Evolutionary conservation across 495 filamentous ascomycete species (phyloP).

Genomic region (Parathielavia hyrcaniae): DNA sequence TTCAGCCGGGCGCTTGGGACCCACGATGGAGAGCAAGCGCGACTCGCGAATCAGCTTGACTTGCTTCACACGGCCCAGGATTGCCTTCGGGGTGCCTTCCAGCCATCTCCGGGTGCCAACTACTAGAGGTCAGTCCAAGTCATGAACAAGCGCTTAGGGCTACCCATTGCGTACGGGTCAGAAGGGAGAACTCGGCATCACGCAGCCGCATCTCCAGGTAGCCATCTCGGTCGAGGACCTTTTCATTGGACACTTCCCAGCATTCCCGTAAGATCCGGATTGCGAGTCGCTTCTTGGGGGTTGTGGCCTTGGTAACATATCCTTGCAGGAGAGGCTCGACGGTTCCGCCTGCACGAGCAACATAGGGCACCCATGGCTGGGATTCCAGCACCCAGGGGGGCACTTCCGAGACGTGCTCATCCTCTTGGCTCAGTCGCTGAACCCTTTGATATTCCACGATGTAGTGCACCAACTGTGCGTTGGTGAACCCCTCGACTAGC

Average conservation of each 20-base stretch:
- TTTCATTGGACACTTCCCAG: constrained; percentile 35
- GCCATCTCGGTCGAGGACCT: constrained; percentile 29
- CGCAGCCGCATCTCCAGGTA: constrained; percentile 31
- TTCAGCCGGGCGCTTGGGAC: constrained; percentile 31
- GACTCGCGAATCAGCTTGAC: constrained; percentile 29
- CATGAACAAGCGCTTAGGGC: neutral
- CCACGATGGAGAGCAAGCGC: constrained; percentile 32
- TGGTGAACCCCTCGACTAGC: constrained; percentile 41
- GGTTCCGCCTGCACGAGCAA: constrained; percentile 3
- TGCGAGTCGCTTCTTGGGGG: constrained; percentile 34
- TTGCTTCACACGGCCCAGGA: constrained; percentile 30
- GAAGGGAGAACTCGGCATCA: constrained; percentile 32
- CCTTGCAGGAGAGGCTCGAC: constrained; percentile 21
- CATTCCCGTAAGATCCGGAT: constrained; percentile 37
- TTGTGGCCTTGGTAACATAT: constrained; percentile 24
- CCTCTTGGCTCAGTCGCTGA: constrained; percentile 7
- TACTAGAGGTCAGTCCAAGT: constrained; percentile 11
- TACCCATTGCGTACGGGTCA: constrained; percentile 32
- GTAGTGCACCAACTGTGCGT: constrained; percentile 39
- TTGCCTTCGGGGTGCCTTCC: constrained; percentile 24
- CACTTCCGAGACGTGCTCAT: neutral
- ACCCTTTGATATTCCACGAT: constrained; percentile 18
- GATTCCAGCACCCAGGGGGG: constrained; percentile 30
- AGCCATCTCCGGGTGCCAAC: constrained; percentile 36
- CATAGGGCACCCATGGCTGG: constrained; percentile 32